A percentile compares a stretch with the other conserved stretches of the same genome.
Evolutionary conservation across 2,329 filamentous ascomycete species (phyloP).

Genomic region (Fonsecaea nubica): DNA sequence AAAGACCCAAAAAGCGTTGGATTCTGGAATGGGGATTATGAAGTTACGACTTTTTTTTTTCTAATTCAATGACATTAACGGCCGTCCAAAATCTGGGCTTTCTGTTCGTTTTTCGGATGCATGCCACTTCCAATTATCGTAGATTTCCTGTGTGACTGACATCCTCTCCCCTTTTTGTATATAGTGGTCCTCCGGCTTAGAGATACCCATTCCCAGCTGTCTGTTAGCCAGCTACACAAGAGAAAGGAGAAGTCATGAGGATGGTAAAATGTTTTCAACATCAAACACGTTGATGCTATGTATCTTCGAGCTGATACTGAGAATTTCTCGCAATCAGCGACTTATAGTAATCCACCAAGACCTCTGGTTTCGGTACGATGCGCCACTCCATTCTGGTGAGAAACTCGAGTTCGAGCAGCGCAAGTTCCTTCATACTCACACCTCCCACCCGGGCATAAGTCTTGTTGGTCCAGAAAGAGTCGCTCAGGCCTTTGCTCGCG

Average conservation of each 20-base stretch:
- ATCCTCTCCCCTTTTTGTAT: neutral
- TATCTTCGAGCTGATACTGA: constrained; percentile 61
- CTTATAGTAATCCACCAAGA: constrained; percentile 89
- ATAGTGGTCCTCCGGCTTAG: neutral
- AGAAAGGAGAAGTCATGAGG: constrained; percentile 1
- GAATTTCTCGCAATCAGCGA: constrained; percentile 76
- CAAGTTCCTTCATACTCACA: constrained; percentile 86
- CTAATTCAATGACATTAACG: neutral
- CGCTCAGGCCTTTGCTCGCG: constrained; percentile 91
- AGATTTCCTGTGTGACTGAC: neutral
- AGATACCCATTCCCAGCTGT: neutral
- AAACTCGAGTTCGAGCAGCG: constrained; percentile 90
- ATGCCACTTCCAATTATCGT: neutral
- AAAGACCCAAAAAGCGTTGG: neutral
- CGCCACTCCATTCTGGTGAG: constrained; percentile 92
- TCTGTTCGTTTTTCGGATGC: neutral
- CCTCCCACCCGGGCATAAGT: constrained; percentile 94
- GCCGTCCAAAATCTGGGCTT: constrained; percentile 16
- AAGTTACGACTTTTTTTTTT: neutral
- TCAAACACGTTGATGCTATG: neutral
- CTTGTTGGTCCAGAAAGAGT: constrained; percentile 98
- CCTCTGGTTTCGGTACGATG: constrained; percentile 94
- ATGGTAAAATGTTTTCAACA: neutral
- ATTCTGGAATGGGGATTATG: neutral
- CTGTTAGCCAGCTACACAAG: neutral